Evolutionary conservation across 805 yeast genomes (phyloP).

Genomic region (Candida michaelii): DNA sequence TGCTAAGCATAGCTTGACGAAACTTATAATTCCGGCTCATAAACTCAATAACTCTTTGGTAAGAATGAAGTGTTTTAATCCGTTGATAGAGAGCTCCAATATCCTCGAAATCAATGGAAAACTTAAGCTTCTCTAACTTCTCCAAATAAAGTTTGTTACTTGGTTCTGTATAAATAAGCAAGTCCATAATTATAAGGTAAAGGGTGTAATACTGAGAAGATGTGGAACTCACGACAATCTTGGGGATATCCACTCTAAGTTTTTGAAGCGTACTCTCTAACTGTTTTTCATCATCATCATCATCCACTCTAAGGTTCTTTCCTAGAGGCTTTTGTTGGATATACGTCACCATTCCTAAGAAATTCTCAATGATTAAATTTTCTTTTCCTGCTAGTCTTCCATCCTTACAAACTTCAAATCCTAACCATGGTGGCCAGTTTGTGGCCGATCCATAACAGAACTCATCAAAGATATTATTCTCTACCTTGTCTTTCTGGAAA

Average conservation of each 20-base stretch:
- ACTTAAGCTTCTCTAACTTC: constrained; percentile 60
- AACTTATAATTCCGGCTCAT: constrained; percentile 50
- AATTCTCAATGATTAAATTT: constrained; percentile 59
- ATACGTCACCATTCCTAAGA: constrained; percentile 60
- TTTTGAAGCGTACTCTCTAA: constrained; percentile 20
- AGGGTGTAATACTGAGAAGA: constrained; percentile 71
- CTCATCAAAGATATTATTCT: constrained; percentile 25
- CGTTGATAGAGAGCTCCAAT: constrained; percentile 47
- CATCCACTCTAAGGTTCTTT: constrained; percentile 4
- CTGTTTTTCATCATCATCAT: neutral
- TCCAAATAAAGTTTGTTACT: constrained; percentile 55
- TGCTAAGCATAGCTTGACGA: constrained; percentile 49
- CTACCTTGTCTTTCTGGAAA: constrained; percentile 49
- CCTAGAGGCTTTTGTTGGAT: constrained; percentile 43
- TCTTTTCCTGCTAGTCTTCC: constrained; percentile 44
- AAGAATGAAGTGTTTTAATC: constrained; percentile 49
- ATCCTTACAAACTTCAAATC: constrained; percentile 58
- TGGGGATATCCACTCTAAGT: constrained; percentile 66
- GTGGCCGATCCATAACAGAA: constrained; percentile 60
- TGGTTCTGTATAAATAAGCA: constrained; percentile 76
- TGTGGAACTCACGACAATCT: constrained; percentile 64
- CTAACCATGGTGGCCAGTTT: constrained; percentile 91
- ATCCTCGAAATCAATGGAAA: constrained; percentile 72
- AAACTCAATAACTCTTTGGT: constrained; percentile 39
- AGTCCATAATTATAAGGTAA: constrained; percentile 58